Base-by-base conservation (phyloP, 1,284 basidiomycete genomes). In the Leccinum huronense region DNA sequence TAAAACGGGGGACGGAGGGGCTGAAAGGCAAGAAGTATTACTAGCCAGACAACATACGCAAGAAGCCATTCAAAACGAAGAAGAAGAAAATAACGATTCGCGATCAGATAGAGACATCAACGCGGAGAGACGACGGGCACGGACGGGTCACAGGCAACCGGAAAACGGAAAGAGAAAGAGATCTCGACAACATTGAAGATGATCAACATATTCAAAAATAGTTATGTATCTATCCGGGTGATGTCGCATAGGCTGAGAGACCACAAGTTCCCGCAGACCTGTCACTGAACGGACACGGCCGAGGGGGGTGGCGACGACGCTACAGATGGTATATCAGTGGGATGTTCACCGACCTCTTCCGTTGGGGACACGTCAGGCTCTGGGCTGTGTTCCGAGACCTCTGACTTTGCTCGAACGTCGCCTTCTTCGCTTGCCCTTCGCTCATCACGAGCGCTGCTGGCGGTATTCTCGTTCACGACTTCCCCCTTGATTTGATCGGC, bases 171-270 rank as follows among this genome's bases (percentile, higher is more conserved):
- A 34, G 13, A 13, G 53, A 61, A n/a, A n/a, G 40, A 59, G 11
- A 63, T 55, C 45, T 63, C 63, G 64, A 74, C 65, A 64, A 48
- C 69, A 67, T 68, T 73, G 72, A 75, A 73, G 69, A 76, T 73
- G 74, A 61, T 73, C 73, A 72, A 73, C 74, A 75, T 73, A 71
- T 72, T 75, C 74, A 74, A 76, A 73, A 70, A 71, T 66, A 73
- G 69, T 71, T 64, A 66, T 70, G 67, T 67, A 74, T 73, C 72
- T 75, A 75, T 73, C 58, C 60, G n/a, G 65, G 63, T 55, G 56
- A 40, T 40, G 51, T 63, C 63, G 66, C 58, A 59, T 60, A 60
- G 61, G 67, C 30, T 58, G 63, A 54, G 45, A 14, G 55, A 31
- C 60, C 57, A 56, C 53, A 59, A 27, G 51, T 27, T 7, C 58